Percentiles rank a stretch among this genome's conserved stretches.
phyloP scores from a whole-genome alignment of 75 land plant species.

The Sequoiadendron giganteum region DNA sequence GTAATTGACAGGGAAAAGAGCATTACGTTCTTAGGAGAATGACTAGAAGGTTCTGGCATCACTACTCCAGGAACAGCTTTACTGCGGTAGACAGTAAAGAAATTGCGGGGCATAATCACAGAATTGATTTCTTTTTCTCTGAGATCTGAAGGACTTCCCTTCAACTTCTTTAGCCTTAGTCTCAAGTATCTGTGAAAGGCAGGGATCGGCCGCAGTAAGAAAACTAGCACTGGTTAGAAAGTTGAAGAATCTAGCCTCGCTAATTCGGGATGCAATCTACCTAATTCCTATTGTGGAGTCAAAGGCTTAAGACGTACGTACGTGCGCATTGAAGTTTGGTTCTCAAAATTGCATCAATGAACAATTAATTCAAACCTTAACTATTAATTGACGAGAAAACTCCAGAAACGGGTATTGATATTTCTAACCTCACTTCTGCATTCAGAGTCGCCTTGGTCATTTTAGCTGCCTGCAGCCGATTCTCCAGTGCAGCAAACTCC shows the following conservation, averaged over 20 bases:
- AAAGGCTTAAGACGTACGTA: too few relatives aligned
- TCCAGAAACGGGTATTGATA: too few relatives aligned
- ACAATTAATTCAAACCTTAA: background rate
- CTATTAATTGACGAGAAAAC: background rate
- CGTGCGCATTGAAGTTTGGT: background rate
- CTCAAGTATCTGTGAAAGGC: background rate
- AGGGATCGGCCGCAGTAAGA: background rate
- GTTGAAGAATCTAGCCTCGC: background rate
- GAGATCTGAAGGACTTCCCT: background rate
- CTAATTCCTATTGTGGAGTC: too few relatives aligned
- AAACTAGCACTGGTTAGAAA: background rate
- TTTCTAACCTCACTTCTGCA: slow-evolving; percentile 12
- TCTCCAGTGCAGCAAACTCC: background rate
- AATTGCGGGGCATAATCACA: background rate
- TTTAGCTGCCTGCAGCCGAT: background rate
- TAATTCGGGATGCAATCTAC: background rate
- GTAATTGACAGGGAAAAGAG: background rate
- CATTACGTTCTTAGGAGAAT: background rate
- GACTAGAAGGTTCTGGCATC: background rate
- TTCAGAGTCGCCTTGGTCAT: background rate
- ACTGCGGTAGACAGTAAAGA: background rate
- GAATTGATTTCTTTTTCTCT: background rate
- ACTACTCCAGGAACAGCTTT: background rate
- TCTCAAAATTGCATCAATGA: background rate
- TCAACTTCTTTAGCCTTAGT: background rate